phyloP scores from a whole-genome alignment of 2,329 filamentous ascomycete species.

The Didymosphaeria variabile region DNA sequence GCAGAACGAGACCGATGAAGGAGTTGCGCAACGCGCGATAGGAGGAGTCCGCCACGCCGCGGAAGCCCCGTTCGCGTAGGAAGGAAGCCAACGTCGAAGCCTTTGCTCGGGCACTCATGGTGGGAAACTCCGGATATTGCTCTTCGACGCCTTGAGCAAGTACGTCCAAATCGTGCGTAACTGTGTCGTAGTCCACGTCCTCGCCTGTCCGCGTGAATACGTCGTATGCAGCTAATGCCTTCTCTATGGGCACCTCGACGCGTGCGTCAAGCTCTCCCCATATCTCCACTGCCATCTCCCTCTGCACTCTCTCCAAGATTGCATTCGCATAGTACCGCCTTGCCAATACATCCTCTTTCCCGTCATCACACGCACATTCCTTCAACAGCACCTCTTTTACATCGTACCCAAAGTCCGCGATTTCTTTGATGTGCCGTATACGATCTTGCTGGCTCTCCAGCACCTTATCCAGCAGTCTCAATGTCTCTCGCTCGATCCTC shows the following conservation, averaged over 20 bases:
- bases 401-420: slow-evolving; percentile 81
- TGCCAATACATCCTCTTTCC: slow-evolving; percentile 77
- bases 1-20: slow-evolving; percentile 83
- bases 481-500: slow-evolving; percentile 45
- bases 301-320: slow-evolving; percentile 80
- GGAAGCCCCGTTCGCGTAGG: slow-evolving; percentile 73
- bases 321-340: slow-evolving; percentile 79
- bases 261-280: slow-evolving; percentile 70
- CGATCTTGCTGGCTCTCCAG: slow-evolving; percentile 75
- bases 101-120: slow-evolving; percentile 70
- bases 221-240: slow-evolving; percentile 83
- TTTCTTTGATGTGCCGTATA: slow-evolving; percentile 72
- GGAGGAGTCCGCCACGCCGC: slow-evolving; percentile 74
- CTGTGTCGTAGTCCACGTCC: slow-evolving; percentile 75
- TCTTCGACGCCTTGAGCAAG: slow-evolving; percentile 66
- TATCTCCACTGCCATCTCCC: slow-evolving; percentile 77
- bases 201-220: slow-evolving; percentile 83
- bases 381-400: slow-evolving; percentile 83
- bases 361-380: slow-evolving; percentile 68
- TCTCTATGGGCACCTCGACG: slow-evolving; percentile 70
- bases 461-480: slow-evolving; percentile 68
- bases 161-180: slow-evolving; percentile 68
- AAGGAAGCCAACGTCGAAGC: slow-evolving; percentile 75
- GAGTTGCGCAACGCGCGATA: slow-evolving; percentile 88
- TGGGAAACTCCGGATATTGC: slow-evolving; percentile 62